Evolutionary conservation across 495 filamentous ascomycete species (phyloP), one percentile per base, ranked within the genome.

Genomic region (Amniculicola lignicola): DNA sequence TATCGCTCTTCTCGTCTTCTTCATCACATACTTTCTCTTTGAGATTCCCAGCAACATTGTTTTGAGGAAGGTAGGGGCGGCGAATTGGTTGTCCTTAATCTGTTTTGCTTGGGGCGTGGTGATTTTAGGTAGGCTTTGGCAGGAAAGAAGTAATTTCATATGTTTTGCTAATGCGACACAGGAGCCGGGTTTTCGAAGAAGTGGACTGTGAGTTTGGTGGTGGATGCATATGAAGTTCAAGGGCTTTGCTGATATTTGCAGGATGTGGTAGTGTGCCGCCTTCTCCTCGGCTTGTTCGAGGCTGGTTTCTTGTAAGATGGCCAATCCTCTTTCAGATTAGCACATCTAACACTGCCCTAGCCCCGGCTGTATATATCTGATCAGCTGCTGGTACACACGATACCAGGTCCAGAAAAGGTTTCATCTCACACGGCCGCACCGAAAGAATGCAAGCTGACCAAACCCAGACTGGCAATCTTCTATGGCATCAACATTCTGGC

Each of bases 11-110:
- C 67, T 85, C 35, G 75, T 84, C 58, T 86, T 87, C 72, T 87
- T 85, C 69, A 70, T 82, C 15, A 74, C 83, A n/a, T 87, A 86
- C 56, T 68, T 82, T 22, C 25, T 85, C 53, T 83, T 82, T 64
- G 82, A 87, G 60, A 75, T 81, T 4, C 81, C 80, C 0, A 69
- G 73, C 62, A 79, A 82, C 0, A 65, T 85, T 24, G 52, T 85
- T 0, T 71, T 78, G 12, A 75, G 82, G 5, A 82, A 81, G 56
- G 52, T 86, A 16, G 83, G 83, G 0, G 83, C 84, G 0, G 73
- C 81, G 0, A 64, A 71, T 1, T 82, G 82, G 54, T 62, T 87
- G 11, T 58, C 74, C 0, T 58, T 61, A 15, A 81, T 86, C 54
- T 76, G 78, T 22, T 29, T 81, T 4, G 61, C 77, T 2, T 77